Percentiles rank a stretch among this genome's conserved stretches.
Evolutionary conservation across 1,284 basidiomycete genomes (phyloP).

Genomic region (Moesziomyces sp.): DNA sequence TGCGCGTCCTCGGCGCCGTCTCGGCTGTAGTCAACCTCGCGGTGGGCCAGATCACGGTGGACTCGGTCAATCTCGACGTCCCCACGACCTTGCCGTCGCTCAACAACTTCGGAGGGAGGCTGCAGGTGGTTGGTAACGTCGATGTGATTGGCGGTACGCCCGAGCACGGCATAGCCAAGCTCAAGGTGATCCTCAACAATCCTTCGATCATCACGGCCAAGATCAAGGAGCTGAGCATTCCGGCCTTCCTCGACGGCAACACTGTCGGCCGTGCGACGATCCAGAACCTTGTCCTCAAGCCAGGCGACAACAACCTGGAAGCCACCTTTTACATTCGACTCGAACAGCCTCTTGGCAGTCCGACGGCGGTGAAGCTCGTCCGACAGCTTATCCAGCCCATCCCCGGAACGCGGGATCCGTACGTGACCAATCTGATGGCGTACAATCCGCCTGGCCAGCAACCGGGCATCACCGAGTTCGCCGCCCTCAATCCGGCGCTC

Average conservation of each 20-base stretch:
- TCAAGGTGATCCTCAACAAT: slow-evolving; percentile 22
- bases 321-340: slow-evolving; percentile 78
- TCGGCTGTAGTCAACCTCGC: slow-evolving; percentile 75
- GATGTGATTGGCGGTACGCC: slow-evolving; percentile 38
- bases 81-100: slow-evolving; percentile 72
- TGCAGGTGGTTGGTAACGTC: slow-evolving; percentile 69
- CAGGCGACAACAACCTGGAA: slow-evolving; percentile 72
- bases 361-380: slow-evolving; percentile 71
- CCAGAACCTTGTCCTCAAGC: slow-evolving; percentile 70
- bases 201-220: slow-evolving; percentile 72
- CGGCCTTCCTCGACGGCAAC: slow-evolving; percentile 73
- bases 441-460: slow-evolving; percentile 74
- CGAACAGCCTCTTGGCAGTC: slow-evolving; percentile 73
- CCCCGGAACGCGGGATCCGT: slow-evolving; percentile 4
- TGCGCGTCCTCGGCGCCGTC: slow-evolving; percentile 71
- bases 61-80: slow-evolving; percentile 75
- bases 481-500: slow-evolving; percentile 8
- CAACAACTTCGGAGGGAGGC: slow-evolving; percentile 25
- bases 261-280: slow-evolving; percentile 69
- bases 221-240: slow-evolving; percentile 74
- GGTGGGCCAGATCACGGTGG: slow-evolving; percentile 77
- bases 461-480: slow-evolving; percentile 69
- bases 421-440: slow-evolving; percentile 71
- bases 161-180: slow-evolving; percentile 6
- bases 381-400: slow-evolving; percentile 52